These are phyloP conservation scores for Effrenium voratum DNA, from an alignment of 73 alveolate species.

Conservation along the genomic window DNA sequence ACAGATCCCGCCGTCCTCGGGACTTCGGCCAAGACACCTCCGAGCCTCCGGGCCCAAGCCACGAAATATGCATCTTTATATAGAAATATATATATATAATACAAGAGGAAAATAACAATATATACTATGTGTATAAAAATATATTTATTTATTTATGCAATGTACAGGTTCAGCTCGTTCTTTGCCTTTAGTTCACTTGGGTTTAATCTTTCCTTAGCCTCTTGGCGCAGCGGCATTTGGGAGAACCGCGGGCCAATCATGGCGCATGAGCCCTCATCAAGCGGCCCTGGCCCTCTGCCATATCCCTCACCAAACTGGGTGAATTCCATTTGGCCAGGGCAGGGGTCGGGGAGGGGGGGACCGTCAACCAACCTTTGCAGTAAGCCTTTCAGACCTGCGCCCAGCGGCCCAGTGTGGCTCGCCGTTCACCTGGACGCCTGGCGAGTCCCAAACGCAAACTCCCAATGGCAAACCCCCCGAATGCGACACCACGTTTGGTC, in stretches of 20 bases:
- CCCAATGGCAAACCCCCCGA: no score
- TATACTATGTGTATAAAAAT: no score
- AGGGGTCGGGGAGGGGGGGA: neutral
- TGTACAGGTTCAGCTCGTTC: neutral
- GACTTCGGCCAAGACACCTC: neutral
- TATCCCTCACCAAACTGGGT: neutral
- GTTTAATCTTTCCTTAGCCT: no score
- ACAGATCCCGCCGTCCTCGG: constrained; percentile 51
- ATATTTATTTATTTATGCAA: neutral
- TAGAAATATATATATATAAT: no score
- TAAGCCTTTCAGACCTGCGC: neutral
- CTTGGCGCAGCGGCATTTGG: no score
- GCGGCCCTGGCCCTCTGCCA: neutral
- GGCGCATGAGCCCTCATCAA: neutral
- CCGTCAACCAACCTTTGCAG: neutral
- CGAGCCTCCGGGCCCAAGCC: neutral
- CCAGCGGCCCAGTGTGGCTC: constrained; percentile 62
- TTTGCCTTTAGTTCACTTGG: neutral
- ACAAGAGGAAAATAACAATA: no score
- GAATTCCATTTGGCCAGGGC: neutral
- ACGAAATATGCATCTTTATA: neutral
- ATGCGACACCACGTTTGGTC: no score
- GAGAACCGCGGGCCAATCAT: no score
- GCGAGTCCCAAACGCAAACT: no score
- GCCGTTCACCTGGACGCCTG: constrained; percentile 28